These are phyloP conservation scores for Sugiyamaella valdiviana DNA, from an alignment of 805 yeast species.

Conservation along the genomic window DNA sequence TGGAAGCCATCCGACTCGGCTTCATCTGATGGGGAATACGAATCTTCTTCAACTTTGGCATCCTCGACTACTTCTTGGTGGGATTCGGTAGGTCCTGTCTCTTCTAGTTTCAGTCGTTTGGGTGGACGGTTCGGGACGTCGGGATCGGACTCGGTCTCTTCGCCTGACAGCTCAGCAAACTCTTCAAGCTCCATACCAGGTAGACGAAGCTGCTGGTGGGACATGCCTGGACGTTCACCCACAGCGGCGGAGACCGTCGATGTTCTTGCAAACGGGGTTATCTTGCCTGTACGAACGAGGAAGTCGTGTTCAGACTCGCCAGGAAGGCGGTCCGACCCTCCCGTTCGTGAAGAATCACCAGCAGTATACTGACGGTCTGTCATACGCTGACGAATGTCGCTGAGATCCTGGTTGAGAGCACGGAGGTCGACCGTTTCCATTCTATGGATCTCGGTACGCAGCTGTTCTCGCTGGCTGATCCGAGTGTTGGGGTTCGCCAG, in stretches of 20 bases:
- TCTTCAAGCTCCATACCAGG: slow-evolving; percentile 42
- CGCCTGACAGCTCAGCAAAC: slow-evolving; percentile 11
- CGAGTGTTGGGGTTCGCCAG: slow-evolving; percentile 49
- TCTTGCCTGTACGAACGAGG: slow-evolving; percentile 80
- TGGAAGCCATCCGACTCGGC: not conserved
- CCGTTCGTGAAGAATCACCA: slow-evolving; percentile 10
- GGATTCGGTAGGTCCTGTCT: not conserved
- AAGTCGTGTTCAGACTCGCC: slow-evolving; percentile 78
- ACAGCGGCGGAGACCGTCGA: slow-evolving; percentile 7
- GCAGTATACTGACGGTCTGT: slow-evolving; percentile 25
- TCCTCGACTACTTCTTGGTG: slow-evolving; percentile 3
- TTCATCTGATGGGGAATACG: slow-evolving; percentile 2
- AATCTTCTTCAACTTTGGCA: too few species aligned
- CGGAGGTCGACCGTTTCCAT: slow-evolving; percentile 46
- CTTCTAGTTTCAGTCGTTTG: not conserved
- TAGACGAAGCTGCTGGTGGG: slow-evolving; percentile 42
- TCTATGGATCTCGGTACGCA: slow-evolving; percentile 49
- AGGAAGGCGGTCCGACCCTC: slow-evolving; percentile 37
- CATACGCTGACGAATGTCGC: slow-evolving; percentile 52
- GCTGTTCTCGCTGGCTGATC: slow-evolving; percentile 55
- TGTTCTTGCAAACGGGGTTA: slow-evolving; percentile 84
- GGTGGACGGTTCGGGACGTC: not conserved
- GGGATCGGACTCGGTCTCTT: slow-evolving; percentile 11
- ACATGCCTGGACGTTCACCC: slow-evolving; percentile 16
- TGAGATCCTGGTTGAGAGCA: slow-evolving; percentile 53